phyloP scores from a whole-genome alignment of 108 stramenopile species.

The Aurantiochytrium sp. region DNA sequence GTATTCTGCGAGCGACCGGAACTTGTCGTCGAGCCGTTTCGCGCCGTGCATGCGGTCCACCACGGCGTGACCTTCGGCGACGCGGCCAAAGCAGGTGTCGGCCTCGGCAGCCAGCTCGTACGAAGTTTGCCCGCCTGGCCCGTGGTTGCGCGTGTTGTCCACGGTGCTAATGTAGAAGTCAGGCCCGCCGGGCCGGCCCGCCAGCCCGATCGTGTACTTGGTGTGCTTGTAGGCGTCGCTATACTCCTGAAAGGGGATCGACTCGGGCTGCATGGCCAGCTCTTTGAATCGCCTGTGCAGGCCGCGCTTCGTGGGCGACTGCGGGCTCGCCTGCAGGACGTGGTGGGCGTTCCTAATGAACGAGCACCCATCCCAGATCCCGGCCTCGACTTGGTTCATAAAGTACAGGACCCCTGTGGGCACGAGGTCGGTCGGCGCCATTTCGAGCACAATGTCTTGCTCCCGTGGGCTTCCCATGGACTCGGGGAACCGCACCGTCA shows the following conservation, averaged over 20 bases:
- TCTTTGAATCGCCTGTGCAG: constrained; percentile 46
- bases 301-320: constrained; percentile 37
- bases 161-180: constrained; percentile 82
- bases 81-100: constrained; percentile 77
- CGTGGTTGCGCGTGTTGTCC: constrained; percentile 74
- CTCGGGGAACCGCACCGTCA: not conserved
- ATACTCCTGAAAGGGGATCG: constrained; percentile 75
- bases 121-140: constrained; percentile 73
- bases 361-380: constrained; percentile 66
- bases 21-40: not conserved
- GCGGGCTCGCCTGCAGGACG: constrained; percentile 72
- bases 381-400: constrained; percentile 71
- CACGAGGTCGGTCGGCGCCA: constrained; percentile 42
- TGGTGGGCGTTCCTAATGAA: constrained; percentile 74
- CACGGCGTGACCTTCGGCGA: constrained; percentile 32
- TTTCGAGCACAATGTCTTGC: not conserved
- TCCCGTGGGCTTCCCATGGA: not conserved
- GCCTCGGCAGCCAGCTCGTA: constrained; percentile 72
- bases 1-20: not conserved
- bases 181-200: constrained; percentile 79
- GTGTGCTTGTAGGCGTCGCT: constrained; percentile 61
- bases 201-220: constrained; percentile 72
- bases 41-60: constrained; percentile 38
- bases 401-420: constrained; percentile 77
- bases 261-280: constrained; percentile 38